Evolutionary conservation across 2,329 filamentous ascomycete species (phyloP).

Genomic region (Phoma sp.): DNA sequence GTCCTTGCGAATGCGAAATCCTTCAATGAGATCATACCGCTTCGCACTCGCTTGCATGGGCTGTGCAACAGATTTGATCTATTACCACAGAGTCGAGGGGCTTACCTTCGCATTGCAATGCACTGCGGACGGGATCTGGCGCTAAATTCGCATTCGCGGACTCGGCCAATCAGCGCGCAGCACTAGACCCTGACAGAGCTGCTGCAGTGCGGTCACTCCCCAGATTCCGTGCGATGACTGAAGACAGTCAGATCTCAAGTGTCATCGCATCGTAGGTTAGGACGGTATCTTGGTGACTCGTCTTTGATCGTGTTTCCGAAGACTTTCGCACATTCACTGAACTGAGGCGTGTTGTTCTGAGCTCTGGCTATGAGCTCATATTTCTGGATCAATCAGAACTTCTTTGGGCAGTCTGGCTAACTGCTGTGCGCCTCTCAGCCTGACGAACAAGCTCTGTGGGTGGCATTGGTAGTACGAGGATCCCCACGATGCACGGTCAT

Average conservation of each 20-base stretch:
- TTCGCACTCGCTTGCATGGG: conserved; percentile 14
- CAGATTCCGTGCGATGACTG: not conserved
- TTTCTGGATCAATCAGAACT: too few species aligned
- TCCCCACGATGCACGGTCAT: conserved; percentile 4
- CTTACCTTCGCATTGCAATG: conserved; percentile 3
- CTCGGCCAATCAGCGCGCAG: conserved; percentile 2
- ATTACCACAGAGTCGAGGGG: not conserved
- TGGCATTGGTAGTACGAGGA: too few species aligned
- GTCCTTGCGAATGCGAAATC: not conserved
- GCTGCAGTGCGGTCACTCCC: conserved; percentile 2
- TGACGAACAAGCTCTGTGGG: too few species aligned
- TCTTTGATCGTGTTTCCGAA: too few species aligned
- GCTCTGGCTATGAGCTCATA: too few species aligned
- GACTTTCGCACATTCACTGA: too few species aligned
- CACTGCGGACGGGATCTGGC: not conserved
- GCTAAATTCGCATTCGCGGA: conserved; percentile 20
- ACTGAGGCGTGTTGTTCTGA: too few species aligned
- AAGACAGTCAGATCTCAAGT: not conserved
- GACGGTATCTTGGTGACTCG: too few species aligned
- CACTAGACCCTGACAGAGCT: not conserved
- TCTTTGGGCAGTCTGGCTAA: too few species aligned
- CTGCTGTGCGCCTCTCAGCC: too few species aligned
- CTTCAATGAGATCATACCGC: conserved; percentile 8
- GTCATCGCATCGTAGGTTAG: not conserved
- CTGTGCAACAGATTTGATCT: not conserved